Percentiles rank a stretch among this genome's conserved stretches.
These are phyloP conservation scores for Abrus pulchellus DNA, from an alignment of 306 rosid genomes.

Conservation along the genomic window DNA sequence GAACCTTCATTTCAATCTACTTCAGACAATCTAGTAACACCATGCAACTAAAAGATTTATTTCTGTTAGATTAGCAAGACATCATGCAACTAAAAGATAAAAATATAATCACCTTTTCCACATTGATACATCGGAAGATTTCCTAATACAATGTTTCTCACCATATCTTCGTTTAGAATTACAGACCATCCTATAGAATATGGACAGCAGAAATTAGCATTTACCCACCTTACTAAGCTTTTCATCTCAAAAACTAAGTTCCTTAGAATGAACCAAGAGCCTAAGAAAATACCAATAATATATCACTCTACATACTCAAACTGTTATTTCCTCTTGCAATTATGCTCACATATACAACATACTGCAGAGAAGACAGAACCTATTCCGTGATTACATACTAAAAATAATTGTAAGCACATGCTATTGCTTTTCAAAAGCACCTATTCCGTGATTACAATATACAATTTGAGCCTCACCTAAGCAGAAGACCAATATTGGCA, in stretches of 20 bases:
- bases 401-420: conserved; percentile 38
- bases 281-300: conserved; percentile 44
- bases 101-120: conserved; percentile 23
- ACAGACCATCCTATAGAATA: conserved; percentile 39
- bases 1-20: too few species aligned
- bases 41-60: too few species aligned
- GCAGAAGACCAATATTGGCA: conserved; percentile 41
- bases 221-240: conserved; percentile 35
- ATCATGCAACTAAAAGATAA: conserved; percentile 17
- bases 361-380: conserved; percentile 48
- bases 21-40: too few species aligned
- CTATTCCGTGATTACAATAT: conserved; percentile 46
- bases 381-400: too few species aligned
- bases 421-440: conserved; percentile 38
- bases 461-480: conserved; percentile 50
- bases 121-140: conserved; percentile 34
- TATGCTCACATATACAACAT: conserved; percentile 49
- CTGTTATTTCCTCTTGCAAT: conserved; percentile 38
- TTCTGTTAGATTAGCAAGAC: conserved; percentile 4
- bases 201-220: conserved; percentile 29
- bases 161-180: conserved; percentile 33
- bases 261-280: conserved; percentile 45
- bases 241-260: conserved; percentile 38
- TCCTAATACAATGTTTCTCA: conserved; percentile 35
- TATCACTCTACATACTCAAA: conserved; percentile 42